A percentile compares a stretch with the other conserved stretches of the same genome.
These are phyloP conservation scores for Globisporangium cystogenes DNA, from an alignment of 352 stramenopile genomes.

Conservation along the genomic window DNA sequence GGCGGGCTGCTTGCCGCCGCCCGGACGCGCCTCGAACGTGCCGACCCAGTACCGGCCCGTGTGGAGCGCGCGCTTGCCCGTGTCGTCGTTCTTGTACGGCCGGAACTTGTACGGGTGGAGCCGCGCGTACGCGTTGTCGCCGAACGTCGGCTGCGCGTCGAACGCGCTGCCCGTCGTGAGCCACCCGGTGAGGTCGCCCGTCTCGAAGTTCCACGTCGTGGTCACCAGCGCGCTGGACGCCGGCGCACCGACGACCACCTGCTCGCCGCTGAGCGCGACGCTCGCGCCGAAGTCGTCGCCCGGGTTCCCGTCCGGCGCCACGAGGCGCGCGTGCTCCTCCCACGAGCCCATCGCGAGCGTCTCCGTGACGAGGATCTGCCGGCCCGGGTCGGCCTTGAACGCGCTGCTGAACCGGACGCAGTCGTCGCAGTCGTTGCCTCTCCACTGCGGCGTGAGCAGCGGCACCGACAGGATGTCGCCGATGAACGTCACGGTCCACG, in stretches of 20 bases:
- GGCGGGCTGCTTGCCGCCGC: conserved; percentile 51
- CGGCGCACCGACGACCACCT: conserved; percentile 69
- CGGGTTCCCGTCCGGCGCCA: conserved; percentile 60
- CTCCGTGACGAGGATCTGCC: conserved; percentile 54
- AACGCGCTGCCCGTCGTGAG: conserved; percentile 91
- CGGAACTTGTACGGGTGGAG: conserved; percentile 62
- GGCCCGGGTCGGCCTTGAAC: conserved; percentile 41
- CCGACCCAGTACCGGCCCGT: conserved; percentile 93
- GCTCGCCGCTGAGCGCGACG: conserved; percentile 71
- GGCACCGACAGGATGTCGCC: conserved; percentile 63
- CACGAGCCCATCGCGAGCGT: conserved; percentile 50
- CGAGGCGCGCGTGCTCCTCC: conserved; percentile 50
- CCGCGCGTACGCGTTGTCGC: conserved; percentile 90
- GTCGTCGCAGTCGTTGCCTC: conserved; percentile 46
- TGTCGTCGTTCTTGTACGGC: conserved; percentile 19
- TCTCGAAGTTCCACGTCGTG: conserved; percentile 98
- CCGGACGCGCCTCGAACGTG: conserved; percentile 89
- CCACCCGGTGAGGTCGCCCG: conserved; percentile 93
- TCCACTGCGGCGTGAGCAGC: conserved; percentile 57
- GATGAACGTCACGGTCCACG: conserved; percentile 80
- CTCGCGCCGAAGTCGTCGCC: conserved; percentile 74
- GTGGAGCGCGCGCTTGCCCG: conserved; percentile 43
- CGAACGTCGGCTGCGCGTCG: conserved; percentile 92
- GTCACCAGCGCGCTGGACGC: conserved; percentile 62
- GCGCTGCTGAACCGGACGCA: conserved; percentile 74